Conservation (phyloP, 1,284 basidiomycete species). For the Meripilus lineatus region DNA sequence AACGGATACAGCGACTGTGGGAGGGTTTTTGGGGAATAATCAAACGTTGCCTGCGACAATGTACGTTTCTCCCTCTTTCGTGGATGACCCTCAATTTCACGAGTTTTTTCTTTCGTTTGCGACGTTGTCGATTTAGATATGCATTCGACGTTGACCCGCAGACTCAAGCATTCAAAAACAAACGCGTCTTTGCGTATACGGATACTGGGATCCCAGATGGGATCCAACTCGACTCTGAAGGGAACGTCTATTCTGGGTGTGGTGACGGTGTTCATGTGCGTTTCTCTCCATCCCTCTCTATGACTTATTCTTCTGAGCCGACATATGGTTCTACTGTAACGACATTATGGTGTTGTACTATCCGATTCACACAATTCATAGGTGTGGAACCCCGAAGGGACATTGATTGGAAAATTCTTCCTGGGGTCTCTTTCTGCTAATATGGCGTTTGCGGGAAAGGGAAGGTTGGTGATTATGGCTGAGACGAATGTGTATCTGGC, state of each 20-base stretch:
- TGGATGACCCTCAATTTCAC: background rate
- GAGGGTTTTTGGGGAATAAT: constrained; percentile 51
- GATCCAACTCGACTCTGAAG: constrained; percentile 52
- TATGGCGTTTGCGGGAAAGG: constrained; percentile 61
- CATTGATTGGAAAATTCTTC: constrained; percentile 73
- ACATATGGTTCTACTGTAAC: background rate
- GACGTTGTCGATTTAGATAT: constrained; percentile 41
- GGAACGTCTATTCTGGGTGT: constrained; percentile 66
- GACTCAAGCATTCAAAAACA: constrained; percentile 53
- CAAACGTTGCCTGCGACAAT: constrained; percentile 65
- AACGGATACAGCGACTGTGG: constrained; percentile 45
- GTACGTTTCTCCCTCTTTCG: constrained; percentile 31
- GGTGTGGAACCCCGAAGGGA: constrained; percentile 62
- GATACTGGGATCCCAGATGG: constrained; percentile 64
- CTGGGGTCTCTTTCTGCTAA: constrained; percentile 55
- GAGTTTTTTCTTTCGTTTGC: background rate
- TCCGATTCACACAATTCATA: constrained; percentile 18
- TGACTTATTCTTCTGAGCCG: background rate
- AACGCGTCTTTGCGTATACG: constrained; percentile 66
- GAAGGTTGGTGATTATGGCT: constrained; percentile 60
- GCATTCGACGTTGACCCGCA: constrained; percentile 63
- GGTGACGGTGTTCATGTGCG: constrained; percentile 68
- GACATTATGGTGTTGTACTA: background rate
- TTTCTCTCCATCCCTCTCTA: constrained; percentile 10
- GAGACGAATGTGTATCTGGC: constrained; percentile 66